Base-by-base conservation (phyloP, 1,284 basidiomycete species). In the Hemileccinum hortonii region DNA sequence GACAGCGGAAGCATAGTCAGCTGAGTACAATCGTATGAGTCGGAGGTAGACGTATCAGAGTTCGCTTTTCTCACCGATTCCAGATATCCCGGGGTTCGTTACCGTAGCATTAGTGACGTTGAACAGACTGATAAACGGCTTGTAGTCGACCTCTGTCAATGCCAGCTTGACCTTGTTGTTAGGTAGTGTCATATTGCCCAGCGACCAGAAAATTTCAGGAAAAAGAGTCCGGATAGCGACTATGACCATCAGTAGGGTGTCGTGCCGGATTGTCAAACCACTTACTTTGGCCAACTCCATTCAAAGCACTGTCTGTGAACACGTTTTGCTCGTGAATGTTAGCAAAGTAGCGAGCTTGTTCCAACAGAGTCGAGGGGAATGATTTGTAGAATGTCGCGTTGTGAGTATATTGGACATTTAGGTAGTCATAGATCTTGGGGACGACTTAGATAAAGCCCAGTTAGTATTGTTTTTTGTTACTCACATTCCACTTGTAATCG, bases 361-460 rank as follows among this genome's bases (percentile, higher is more conserved):
- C 55, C 44, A 72, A 58, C 39, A 71, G 65, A 5, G 69, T 70
- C 19, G 67, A 54, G 2, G 71, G 69, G 29, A 73, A 65, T 1
- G 53, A 55, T 0, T 62, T 43, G 41, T 66, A 62, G 55, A 75
- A 80, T 0, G 71, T 70, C 22, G 64, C 67, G 58, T 81, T 77
- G 61, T 83, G 80, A 33, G 76, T 78, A 47, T 68, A 71, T 49
- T 80, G 69, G 16, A 83, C 79, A 57, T 80, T 81, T 29, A 82
- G 67, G 52, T 69, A 74, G 55, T 78, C 80, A 52, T 77, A 83
- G 22, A 82, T 70, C 71, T 76, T 58, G 38, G 3, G 15, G 47
- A 33, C 9, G 22, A 1, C 44, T 54, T n/a, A 53, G 54, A 44
- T n/a, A 37, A 49, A 15, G 7, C 8, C 15, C 12, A 6, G 38